These are phyloP conservation scores for Piper betle DNA, from an alignment of 164 flowering plant genomes.

Conservation along the genomic window DNA sequence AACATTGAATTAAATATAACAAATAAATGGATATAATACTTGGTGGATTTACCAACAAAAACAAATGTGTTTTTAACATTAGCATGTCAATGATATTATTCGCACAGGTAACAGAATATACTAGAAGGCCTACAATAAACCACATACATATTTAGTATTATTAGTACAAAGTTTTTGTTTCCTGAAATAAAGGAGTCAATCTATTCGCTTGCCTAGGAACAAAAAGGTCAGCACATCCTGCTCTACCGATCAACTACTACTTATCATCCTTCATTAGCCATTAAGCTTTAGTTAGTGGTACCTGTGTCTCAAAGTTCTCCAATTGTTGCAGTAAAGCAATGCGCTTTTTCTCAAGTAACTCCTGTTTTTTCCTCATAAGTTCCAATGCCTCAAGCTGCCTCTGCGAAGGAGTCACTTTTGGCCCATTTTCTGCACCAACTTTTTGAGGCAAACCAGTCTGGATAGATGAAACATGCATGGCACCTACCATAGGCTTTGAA, in stretches of 20 bases:
- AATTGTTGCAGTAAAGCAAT: slow-evolving; percentile 63
- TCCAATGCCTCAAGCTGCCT: slow-evolving; percentile 67
- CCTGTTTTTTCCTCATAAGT: slow-evolving; percentile 74
- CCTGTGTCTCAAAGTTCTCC: slow-evolving; percentile 69
- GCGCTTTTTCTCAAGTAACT: slow-evolving; percentile 75
- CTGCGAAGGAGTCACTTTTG: slow-evolving; percentile 39
- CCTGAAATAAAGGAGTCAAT: neutral
- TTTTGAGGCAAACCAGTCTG: slow-evolving; percentile 20
- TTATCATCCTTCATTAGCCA: neutral
- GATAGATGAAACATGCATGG: slow-evolving; percentile 20
- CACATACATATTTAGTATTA: too few species aligned
- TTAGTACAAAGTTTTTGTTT: too few species aligned
- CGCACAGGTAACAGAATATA: too few species aligned
- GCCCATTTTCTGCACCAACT: slow-evolving; percentile 21
- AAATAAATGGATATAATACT: too few species aligned
- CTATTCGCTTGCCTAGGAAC: neutral
- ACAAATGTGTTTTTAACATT: too few species aligned
- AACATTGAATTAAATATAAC: too few species aligned
- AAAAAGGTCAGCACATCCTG: neutral
- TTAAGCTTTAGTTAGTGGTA: slow-evolving; percentile 5
- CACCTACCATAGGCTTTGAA: slow-evolving; percentile 18
- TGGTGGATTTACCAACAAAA: too few species aligned
- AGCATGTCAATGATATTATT: too few species aligned
- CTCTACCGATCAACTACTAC: neutral
- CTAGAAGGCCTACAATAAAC: too few species aligned